phyloP scores from a whole-genome alignment of 2,329 filamentous ascomycete species.

The Cytospora mali region DNA sequence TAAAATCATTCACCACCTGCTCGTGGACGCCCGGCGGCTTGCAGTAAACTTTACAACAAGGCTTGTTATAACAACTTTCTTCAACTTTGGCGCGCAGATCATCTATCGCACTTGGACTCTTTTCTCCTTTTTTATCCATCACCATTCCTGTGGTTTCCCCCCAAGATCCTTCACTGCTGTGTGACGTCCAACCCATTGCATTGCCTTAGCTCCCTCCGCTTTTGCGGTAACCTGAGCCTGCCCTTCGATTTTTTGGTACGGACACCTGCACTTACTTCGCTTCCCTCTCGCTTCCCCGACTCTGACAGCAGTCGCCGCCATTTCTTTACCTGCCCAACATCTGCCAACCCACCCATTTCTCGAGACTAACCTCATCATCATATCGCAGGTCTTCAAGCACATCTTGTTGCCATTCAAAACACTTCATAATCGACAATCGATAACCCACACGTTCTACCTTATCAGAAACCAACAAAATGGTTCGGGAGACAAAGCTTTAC shows the following conservation, averaged over 20 bases:
- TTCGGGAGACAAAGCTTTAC: constrained; percentile 79
- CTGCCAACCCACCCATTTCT: background rate
- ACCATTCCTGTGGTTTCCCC: background rate
- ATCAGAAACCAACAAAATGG: constrained; percentile 57
- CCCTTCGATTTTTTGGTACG: constrained; percentile 20
- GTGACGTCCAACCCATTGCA: background rate
- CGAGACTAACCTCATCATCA: background rate
- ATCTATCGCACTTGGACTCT: background rate
- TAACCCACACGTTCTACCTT: constrained; percentile 13
- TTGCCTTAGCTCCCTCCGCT: background rate
- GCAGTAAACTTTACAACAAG: background rate
- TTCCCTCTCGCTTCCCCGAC: background rate
- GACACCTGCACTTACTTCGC: no score
- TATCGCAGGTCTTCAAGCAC: background rate
- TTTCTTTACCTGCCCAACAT: background rate
- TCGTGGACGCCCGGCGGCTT: background rate
- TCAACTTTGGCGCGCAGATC: constrained; percentile 1
- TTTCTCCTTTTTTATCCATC: no score
- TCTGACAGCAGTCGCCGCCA: background rate
- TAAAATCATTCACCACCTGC: constrained; percentile 18
- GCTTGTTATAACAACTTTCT: background rate
- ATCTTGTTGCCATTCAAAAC: background rate
- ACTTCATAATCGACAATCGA: constrained; percentile 5
- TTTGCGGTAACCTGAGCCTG: constrained; percentile 16
- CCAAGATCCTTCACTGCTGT: background rate